Base-by-base conservation (phyloP, 176 grass and related monocot species). In the Phoenix roebelenii region DNA sequence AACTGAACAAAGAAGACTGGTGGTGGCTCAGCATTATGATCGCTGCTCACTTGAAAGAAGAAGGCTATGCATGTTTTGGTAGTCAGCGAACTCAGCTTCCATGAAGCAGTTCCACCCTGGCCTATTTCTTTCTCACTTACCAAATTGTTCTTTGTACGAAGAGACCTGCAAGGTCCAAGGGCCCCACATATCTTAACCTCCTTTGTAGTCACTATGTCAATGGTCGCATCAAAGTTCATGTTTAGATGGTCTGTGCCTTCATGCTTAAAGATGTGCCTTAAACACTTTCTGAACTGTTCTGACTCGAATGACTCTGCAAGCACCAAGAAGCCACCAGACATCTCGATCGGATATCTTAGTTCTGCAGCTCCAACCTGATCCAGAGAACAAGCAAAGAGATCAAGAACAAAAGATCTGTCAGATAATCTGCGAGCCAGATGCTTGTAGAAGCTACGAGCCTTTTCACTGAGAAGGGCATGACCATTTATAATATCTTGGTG, bases 1-100 rank as follows among this genome's bases (percentile, higher is more conserved):
- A 98, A 98, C 67, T 98, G 93, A 74, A 98, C 79, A 68, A 98
- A 98, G 59, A 98, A 89, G 51, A 98, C 93, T 62, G 87, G 82
- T 63, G 84, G 84, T 23, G 76, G 79, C 44, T 98, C 93, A 65
- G 63, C 62, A 60, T 81, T 88, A 24, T 70, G 68, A 49, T 59
- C 54, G n/a, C 79, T 72, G 19, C 67, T 78, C 65, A 89, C 87
- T 89, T 86, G 66, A 50, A 98, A 98, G 65, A 89, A 82, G 69
- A 98, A 92, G 23, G 85, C 74, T n/a, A 98, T 89, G 71, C 82
- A 81, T 23, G 93, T 98, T 77, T 88, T 98, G 66, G 60, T 82
- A 28, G 83, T 81, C 60, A 98, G 60, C 48, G 88, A 70, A 58
- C 84, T 78, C 79, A 82, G 85, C 77, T 85, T 92, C 93, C 93